These are phyloP conservation scores for Cercospora nicotianae DNA, from an alignment of 2,329 filamentous ascomycete genomes.

Conservation along the genomic window DNA sequence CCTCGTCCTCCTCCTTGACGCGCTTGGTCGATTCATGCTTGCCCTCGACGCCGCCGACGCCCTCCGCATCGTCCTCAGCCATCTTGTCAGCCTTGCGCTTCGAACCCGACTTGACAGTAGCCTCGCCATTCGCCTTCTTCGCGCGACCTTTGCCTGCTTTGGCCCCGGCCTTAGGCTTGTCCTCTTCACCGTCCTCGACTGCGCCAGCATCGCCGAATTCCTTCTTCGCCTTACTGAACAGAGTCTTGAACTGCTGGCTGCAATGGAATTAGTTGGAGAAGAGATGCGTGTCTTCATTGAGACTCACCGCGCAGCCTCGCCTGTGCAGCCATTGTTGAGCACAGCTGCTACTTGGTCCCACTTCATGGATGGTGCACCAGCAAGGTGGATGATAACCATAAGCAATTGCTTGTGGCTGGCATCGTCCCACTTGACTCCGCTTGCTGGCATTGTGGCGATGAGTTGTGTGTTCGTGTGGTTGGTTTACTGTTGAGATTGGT, in stretches of 20 bases:
- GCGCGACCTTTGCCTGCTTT: slow-evolving; percentile 1
- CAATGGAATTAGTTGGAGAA: too few species aligned
- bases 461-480: neutral
- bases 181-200: neutral
- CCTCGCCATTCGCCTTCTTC: neutral
- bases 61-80: neutral
- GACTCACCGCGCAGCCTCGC: neutral
- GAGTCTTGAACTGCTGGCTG: slow-evolving; percentile 10
- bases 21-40: neutral
- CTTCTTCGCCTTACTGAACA: slow-evolving; percentile 1
- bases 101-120: neutral
- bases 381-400: slow-evolving; percentile 11
- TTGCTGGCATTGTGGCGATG: slow-evolving; percentile 7
- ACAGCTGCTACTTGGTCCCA: slow-evolving; percentile 19
- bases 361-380: slow-evolving; percentile 12
- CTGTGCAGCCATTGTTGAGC: slow-evolving; percentile 9
- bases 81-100: neutral
- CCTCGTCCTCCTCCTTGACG: neutral
- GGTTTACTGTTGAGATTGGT: neutral
- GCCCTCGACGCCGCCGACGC: neutral
- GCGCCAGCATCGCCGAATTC: neutral
- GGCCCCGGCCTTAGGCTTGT: neutral
- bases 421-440: slow-evolving; percentile 11
- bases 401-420: slow-evolving; percentile 14
- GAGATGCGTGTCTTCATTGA: too few species aligned